Evolutionary conservation across 371 early-diverging fungal genomes (phyloP), one percentile per base, ranked within the genome.

Genomic region (Rhizopus microsporus): DNA sequence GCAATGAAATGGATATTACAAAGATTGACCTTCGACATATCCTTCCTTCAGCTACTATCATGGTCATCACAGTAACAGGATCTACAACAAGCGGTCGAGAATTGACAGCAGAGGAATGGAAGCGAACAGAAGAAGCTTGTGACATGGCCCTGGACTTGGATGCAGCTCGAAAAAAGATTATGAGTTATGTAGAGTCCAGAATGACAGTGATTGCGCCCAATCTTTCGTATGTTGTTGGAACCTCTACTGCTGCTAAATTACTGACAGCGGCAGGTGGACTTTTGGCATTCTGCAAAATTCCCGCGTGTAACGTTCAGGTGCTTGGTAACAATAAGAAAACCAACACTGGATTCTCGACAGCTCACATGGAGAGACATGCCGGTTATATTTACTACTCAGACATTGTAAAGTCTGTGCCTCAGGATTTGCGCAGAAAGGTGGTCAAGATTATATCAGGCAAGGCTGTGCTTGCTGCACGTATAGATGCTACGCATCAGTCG

Each of bases 121-220:
- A 65, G 6, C 66, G 72, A 7, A 88, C 93, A n/a, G 74, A 85
- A 15, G 89, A 91, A 32, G 97, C 93, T 0, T 93, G 93, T 64
- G 89, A 92, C 56, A 85, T 92, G 72, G 86, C 86, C 12, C 57
- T 93, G 13, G 85, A 78, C 30, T 78, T 98, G 15, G 92, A 93
- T 42, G 72, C 56, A 8, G 88, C 89, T 6, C 78, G 87, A 53
- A 77, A 75, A 56, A 89, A 83, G 85, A 88, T 98, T 37, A 81
- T 93, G 46, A 85, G 77, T 38, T 97, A 94, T 75, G 94, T 98
- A 15, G 94, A 94, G 67, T 91, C 95, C 1, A 82, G 95, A 10
- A 93, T 97, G 93, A 81, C 82, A 0, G 78, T 94, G 37, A 91
- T 97, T 63, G 97, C 99, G 3, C 99, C 99, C 12, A 97, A 97